These are phyloP conservation scores for Ascosphaera aggregata DNA, from an alignment of 2,329 filamentous ascomycete genomes.

Conservation along the genomic window DNA sequence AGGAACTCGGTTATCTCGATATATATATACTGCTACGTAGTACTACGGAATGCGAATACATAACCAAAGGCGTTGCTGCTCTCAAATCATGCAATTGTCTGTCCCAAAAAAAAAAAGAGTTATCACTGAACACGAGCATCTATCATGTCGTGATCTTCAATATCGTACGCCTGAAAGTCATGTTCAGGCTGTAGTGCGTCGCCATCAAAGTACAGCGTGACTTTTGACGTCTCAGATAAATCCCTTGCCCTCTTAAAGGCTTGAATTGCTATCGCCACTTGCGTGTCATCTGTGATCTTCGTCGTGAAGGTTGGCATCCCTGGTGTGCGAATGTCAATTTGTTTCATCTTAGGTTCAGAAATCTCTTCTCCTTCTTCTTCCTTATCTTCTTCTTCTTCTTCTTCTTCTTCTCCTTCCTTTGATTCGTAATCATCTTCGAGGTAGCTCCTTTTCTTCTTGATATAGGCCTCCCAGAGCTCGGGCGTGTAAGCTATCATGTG, in stretches of 20 bases:
- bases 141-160: slow-evolving; percentile 50
- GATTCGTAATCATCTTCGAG: slow-evolving; percentile 6
- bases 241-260: slow-evolving; percentile 34
- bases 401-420: slow-evolving; percentile 6
- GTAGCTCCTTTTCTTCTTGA: slow-evolving; percentile 6
- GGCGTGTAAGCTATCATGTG: slow-evolving; percentile 57
- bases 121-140: slow-evolving; percentile 43
- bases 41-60: not conserved
- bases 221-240: slow-evolving; percentile 15
- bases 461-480: slow-evolving; percentile 27
- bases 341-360: slow-evolving; percentile 1
- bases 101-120: not conserved
- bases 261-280: slow-evolving; percentile 36
- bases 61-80: not conserved
- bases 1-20: not conserved
- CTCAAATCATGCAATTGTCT: not conserved
- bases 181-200: slow-evolving; percentile 39
- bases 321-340: not conserved
- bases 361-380: slow-evolving; percentile 8
- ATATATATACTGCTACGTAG: not conserved
- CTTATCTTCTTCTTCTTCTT: slow-evolving; percentile 4
- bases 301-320: not conserved
- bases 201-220: slow-evolving; percentile 45
- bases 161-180: slow-evolving; percentile 41
- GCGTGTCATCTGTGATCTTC: slow-evolving; percentile 19